Base-by-base conservation (phyloP, 495 filamentous ascomycete species). In the Cryomyces minteri region DNA sequence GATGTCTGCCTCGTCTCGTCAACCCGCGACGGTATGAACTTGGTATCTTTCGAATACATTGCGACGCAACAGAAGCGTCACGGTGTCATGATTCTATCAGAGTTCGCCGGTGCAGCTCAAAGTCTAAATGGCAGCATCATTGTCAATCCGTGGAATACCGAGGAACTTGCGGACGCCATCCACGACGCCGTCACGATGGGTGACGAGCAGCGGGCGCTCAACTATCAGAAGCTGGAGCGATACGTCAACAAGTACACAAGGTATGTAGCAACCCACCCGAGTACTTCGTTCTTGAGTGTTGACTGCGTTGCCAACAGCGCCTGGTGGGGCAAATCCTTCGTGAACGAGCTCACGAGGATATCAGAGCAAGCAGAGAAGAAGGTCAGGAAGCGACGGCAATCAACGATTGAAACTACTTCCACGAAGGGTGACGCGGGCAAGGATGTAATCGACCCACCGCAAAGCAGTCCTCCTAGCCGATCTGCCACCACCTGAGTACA, bases 261-360 rank as follows among this genome's bases (percentile, higher is more conserved):
- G 73, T 76, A 61, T 41, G 64, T 40, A 9, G 4, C 18, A 48
- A 6, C 40, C 29, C 33, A 32, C 4, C 7, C 7, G 0, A 28
- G 50, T 40, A 43, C 39, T 49, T 32, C 11, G 37, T 40, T n/a
- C n/a, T 0, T 6, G 28, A 7, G 4, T 31, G 9, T 9, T n/a
- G 10, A 14, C 32, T 14, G 8, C 45, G 12, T 47, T 14, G 39
- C 60, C 46, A 45, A 32, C 43, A 92, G 84, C 62, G 83, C 88
- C 8, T 95, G 92, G 77, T 98, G 88, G 88, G 90, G 88, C n/a
- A 73, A 88, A 57, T 84, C 79, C 44, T 95, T 98, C 51, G 86
- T 95, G 39, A 73, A 69, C 25, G 88, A 95, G 61, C 67, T 98
- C 51, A 83, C 67, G 7, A 71, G 78, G 45, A 79, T 84, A 47